These are phyloP conservation scores for Podosphaera leucotricha DNA, from an alignment of 2,329 filamentous ascomycete species.

Conservation along the genomic window DNA sequence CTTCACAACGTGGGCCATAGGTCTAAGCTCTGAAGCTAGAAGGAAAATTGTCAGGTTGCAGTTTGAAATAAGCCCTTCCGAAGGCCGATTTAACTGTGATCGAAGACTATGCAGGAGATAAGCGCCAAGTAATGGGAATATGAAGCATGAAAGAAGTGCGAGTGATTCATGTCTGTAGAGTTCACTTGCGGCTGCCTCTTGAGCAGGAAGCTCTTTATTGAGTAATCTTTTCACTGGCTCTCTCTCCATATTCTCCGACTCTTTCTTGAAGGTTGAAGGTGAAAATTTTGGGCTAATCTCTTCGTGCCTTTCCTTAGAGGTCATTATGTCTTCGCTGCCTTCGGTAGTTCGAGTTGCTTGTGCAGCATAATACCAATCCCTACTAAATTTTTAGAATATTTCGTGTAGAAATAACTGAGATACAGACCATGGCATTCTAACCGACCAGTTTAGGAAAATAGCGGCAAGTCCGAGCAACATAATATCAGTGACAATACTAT, in stretches of 20 bases:
- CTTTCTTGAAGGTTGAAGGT: slow-evolving; percentile 10
- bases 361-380: slow-evolving; percentile 53
- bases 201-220: slow-evolving; percentile 4
- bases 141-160: slow-evolving; percentile 56
- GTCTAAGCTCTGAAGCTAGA: slow-evolving; percentile 64
- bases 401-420: not conserved
- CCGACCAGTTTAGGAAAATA: slow-evolving; percentile 79
- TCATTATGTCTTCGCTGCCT: slow-evolving; percentile 13
- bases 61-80: slow-evolving; percentile 71
- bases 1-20: slow-evolving; percentile 58
- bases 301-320: slow-evolving; percentile 23
- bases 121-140: slow-evolving; percentile 55
- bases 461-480: slow-evolving; percentile 59
- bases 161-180: slow-evolving; percentile 52
- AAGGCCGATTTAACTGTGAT: slow-evolving; percentile 55
- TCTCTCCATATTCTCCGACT: slow-evolving; percentile 8
- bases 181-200: slow-evolving; percentile 28
- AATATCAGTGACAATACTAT: slow-evolving; percentile 61
- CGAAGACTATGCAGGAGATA: slow-evolving; percentile 66
- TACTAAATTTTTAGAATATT: slow-evolving; percentile 13
- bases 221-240: not conserved
- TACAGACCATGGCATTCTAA: slow-evolving; percentile 64
- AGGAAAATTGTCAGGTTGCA: slow-evolving; percentile 86
- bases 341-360: slow-evolving; percentile 34
- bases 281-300: slow-evolving; percentile 14